Conservation (phyloP, 1,139 yeast genomes). For the Yamadazyma atlantica region DNA sequence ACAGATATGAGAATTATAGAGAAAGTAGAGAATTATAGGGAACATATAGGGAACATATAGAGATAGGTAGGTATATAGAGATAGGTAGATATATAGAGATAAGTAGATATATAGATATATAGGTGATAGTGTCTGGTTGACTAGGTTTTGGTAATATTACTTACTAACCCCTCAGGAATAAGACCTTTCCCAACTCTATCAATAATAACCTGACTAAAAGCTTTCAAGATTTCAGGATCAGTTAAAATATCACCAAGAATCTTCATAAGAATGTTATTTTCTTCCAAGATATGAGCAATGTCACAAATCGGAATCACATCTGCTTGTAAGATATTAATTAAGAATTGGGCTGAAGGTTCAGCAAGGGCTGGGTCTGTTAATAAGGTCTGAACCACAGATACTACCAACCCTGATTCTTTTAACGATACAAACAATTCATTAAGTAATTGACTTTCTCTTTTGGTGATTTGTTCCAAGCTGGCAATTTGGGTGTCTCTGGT, state of each 20-base stretch:
- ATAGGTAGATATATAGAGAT: not conserved
- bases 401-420: slow-evolving; percentile 28
- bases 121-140: not conserved
- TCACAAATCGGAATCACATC: slow-evolving; percentile 24
- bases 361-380: slow-evolving; percentile 28
- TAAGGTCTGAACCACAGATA: slow-evolving; percentile 24
- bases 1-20: too few relatives aligned
- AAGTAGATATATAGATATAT: not conserved
- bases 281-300: slow-evolving; percentile 22
- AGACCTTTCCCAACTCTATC: slow-evolving; percentile 22
- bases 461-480: slow-evolving; percentile 8
- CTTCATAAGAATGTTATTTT: slow-evolving; percentile 21
- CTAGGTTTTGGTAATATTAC: slow-evolving; percentile 1
- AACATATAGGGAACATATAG: too few relatives aligned
- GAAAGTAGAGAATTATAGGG: too few relatives aligned
- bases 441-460: slow-evolving; percentile 23
- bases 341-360: slow-evolving; percentile 27
- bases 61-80: slow-evolving; percentile 3
- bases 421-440: slow-evolving; percentile 22
- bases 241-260: slow-evolving; percentile 21
- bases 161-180: slow-evolving; percentile 15
- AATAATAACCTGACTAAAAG: slow-evolving; percentile 19
- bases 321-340: slow-evolving; percentile 23
- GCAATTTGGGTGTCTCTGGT: not conserved
- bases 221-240: slow-evolving; percentile 20